Conservation (phyloP, 257 asterid species). For the Coffea eugenioides region DNA sequence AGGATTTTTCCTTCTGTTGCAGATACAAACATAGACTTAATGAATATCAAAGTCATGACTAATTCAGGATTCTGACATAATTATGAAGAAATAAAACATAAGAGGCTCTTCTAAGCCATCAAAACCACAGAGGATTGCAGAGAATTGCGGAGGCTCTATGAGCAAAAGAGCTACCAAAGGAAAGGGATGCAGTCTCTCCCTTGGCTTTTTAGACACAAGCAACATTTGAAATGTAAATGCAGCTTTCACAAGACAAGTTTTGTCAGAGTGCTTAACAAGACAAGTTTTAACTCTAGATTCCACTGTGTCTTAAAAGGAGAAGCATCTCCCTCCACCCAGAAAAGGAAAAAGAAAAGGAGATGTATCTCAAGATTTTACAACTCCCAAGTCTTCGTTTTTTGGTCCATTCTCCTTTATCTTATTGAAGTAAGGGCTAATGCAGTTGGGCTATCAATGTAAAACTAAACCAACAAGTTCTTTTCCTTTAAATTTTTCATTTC, state of each 20-base stretch:
- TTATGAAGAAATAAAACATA: not conserved
- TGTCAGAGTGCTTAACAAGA: not conserved
- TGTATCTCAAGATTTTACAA: not conserved
- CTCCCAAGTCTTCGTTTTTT: not conserved
- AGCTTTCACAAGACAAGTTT: not conserved
- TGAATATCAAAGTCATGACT: not conserved
- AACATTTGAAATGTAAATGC: not conserved
- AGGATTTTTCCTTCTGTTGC: slow-evolving; percentile 81
- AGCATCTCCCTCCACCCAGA: not conserved
- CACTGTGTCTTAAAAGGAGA: not conserved
- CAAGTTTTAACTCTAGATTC: not conserved
- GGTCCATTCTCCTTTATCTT: not conserved
- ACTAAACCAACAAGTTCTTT: not conserved
- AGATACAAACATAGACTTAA: slow-evolving; percentile 14
- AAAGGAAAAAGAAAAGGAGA: too few species aligned
- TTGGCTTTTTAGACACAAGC: not conserved
- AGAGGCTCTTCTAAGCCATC: not conserved
- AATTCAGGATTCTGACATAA: not conserved
- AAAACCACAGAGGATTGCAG: not conserved
- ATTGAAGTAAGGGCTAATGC: too few species aligned
- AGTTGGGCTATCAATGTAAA: too few species aligned
- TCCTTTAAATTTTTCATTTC: too few species aligned
- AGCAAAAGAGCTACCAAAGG: too few species aligned
- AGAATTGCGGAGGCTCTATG: not conserved
- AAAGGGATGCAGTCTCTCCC: too few species aligned